Evolutionary conservation across 2,329 filamentous ascomycete genomes (phyloP).

Genomic region (Beauveria sp.): DNA sequence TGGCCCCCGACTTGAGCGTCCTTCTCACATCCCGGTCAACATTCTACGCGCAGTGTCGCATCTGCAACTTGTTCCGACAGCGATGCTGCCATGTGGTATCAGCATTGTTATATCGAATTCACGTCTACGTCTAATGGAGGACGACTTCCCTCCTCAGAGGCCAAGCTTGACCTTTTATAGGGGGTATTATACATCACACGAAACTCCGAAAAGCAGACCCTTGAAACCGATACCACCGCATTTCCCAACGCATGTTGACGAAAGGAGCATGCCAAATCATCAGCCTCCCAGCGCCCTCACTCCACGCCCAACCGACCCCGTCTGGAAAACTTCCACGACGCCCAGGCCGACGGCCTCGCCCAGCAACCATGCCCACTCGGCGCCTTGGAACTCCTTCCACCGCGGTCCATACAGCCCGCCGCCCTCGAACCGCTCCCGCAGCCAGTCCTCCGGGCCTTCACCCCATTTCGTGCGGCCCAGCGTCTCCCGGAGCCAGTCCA

Average conservation of each 20-base stretch:
- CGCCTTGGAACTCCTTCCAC: conserved; percentile 64
- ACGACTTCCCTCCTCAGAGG: not conserved
- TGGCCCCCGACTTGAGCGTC: not conserved
- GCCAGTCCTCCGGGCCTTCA: conserved; percentile 53
- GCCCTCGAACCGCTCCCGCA: conserved; percentile 66
- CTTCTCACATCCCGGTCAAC: not conserved
- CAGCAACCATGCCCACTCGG: conserved; percentile 64
- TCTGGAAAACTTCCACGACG: conserved; percentile 66
- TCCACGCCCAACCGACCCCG: conserved; percentile 62
- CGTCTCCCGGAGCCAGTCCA: conserved; percentile 53
- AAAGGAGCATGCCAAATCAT: not conserved
- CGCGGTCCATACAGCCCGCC: conserved; percentile 35
- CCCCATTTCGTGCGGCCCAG: conserved; percentile 52
- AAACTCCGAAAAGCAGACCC: not conserved
- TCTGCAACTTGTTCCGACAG: not conserved
- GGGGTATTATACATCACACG: conserved; percentile 7
- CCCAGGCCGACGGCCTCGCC: conserved; percentile 65
- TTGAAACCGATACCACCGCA: not conserved
- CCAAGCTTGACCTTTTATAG: not conserved
- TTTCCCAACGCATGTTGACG: not conserved
- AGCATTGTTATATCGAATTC: no score
- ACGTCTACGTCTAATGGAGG: not conserved
- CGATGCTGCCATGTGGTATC: not conserved
- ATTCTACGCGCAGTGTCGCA: not conserved
- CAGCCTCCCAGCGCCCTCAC: conserved; percentile 39